Base-by-base conservation (phyloP, 176 grass and related monocot genomes). In the Pontederia paniculata region DNA sequence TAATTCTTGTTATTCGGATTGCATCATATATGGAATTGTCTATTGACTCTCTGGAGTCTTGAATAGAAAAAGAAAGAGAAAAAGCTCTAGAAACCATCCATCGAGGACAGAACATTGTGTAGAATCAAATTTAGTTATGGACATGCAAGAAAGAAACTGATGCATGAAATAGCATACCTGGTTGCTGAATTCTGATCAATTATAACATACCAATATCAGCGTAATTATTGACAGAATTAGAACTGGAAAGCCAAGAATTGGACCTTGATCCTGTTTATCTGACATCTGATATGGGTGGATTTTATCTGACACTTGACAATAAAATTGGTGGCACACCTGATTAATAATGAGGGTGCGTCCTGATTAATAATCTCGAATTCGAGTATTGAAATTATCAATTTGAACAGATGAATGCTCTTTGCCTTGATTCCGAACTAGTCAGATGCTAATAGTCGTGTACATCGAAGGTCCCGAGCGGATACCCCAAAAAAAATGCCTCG, bases 251-350 rank as follows among this genome's bases (percentile, higher is more conserved):
- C 86, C 89, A 45, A 94, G 85, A 23, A 81, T 68, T 9, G 65
- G 62, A 10, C 63, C 70, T 54, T 63, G 57, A 17, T 57, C 7
- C 31, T 74, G 8, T 2, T 7, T 55, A 12, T 18, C 59, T 14
- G 50, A 68, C 9, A 47, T 42, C 25, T 31, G 5, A 23, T 10
- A 22, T 12, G 72, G 70, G 18, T 10, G 12, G 21, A 96, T 72
- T 78, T 89, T 89, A 22, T 66, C 44, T 59, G 89, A 56, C 54
- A 76, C 81, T 73, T 89, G 91, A 78, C 65, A 76, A 63, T 82
- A 87, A 28, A 89, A 72, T 12, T n/a, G n/a, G n/a, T n/a, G n/a
- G n/a, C n/a, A n/a, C n/a, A n/a, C n/a, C n/a, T n/a, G n/a, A n/a
- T n/a, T n/a, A n/a, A n/a, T n/a, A n/a, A n/a, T n/a, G n/a, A n/a